Percentiles rank a stretch among this genome's conserved stretches.
Conservation (phyloP, 202 grass and related monocot genomes). For the Panicum virgatum region DNA sequence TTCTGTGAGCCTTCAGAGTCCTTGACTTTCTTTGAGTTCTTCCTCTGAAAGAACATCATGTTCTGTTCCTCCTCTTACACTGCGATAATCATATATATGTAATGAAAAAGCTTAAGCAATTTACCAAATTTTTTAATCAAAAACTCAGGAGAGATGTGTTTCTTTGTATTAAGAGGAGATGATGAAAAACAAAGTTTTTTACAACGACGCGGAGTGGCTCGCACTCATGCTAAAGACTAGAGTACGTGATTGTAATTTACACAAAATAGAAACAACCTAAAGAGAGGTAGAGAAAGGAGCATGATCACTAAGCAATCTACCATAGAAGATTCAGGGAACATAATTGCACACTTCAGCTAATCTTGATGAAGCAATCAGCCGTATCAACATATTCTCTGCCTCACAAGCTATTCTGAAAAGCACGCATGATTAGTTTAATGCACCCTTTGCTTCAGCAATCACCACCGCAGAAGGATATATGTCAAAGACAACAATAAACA, state of each 20-base stretch:
- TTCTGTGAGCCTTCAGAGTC: constrained; percentile 35
- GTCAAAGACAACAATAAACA: neutral
- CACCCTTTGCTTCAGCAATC: constrained; percentile 11
- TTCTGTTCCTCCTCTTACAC: constrained; percentile 24
- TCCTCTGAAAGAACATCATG: constrained; percentile 57
- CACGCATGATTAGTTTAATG: neutral
- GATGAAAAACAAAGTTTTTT: no score
- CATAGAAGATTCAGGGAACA: neutral
- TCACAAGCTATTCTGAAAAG: neutral
- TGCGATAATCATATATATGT: constrained; percentile 22
- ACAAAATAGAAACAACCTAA: no score
- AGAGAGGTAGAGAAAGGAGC: no score
- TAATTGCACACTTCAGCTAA: neutral
- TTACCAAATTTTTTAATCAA: no score
- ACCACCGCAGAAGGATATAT: neutral
- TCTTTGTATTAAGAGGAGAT: no score
- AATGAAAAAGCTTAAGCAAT: neutral
- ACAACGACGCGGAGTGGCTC: no score
- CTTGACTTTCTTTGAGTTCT: constrained; percentile 58
- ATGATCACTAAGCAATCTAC: no score
- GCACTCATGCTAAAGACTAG: no score
- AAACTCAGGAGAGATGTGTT: no score
- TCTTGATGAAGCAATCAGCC: neutral
- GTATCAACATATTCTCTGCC: neutral
- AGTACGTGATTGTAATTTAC: no score